Percentiles rank a stretch among this genome's conserved stretches.
phyloP scores from a whole-genome alignment of 495 filamentous ascomycete genomes.

The Penicillium robsamsonii region DNA sequence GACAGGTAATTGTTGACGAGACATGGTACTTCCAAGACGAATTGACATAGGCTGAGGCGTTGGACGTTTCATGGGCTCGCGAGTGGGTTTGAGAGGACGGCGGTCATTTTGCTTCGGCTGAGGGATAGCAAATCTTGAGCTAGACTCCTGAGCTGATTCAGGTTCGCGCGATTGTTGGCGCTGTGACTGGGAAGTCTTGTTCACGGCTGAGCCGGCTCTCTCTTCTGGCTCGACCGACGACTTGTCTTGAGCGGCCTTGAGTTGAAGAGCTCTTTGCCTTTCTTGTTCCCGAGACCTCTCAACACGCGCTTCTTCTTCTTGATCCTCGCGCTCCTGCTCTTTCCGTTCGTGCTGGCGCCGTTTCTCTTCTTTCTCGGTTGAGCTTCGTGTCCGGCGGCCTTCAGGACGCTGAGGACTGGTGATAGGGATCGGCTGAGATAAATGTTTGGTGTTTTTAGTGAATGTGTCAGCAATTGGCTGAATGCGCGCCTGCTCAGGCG shows the following conservation, averaged over 20 bases:
- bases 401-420: constrained; percentile 43
- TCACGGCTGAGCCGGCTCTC: constrained; percentile 35
- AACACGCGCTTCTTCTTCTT: constrained; percentile 57
- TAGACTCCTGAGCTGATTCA: constrained; percentile 35
- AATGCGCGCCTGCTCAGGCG: constrained; percentile 33
- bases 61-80: constrained; percentile 60
- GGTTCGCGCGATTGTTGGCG: constrained; percentile 46
- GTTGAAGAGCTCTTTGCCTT: constrained; percentile 49
- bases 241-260: constrained; percentile 36
- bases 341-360: constrained; percentile 59
- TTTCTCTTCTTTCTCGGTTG: constrained; percentile 68
- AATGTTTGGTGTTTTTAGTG: constrained; percentile 10
- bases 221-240: constrained; percentile 36
- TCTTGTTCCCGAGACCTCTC: constrained; percentile 69
- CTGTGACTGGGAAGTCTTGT: constrained; percentile 49
- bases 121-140: constrained; percentile 42
- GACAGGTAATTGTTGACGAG: constrained; percentile 65
- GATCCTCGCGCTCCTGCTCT: constrained; percentile 45
- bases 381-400: constrained; percentile 66
- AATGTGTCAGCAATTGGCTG: constrained; percentile 19
- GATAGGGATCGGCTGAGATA: constrained; percentile 22
- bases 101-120: constrained; percentile 55
- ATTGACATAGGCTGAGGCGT: constrained; percentile 79
- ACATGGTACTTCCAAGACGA: constrained; percentile 66
- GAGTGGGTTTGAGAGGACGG: constrained; percentile 67